A percentile compares a stretch with the other conserved stretches of the same genome.
Evolutionary conservation across 2,329 filamentous ascomycete genomes (phyloP).

Genomic region (Calonectria pseudoturangicola): DNA sequence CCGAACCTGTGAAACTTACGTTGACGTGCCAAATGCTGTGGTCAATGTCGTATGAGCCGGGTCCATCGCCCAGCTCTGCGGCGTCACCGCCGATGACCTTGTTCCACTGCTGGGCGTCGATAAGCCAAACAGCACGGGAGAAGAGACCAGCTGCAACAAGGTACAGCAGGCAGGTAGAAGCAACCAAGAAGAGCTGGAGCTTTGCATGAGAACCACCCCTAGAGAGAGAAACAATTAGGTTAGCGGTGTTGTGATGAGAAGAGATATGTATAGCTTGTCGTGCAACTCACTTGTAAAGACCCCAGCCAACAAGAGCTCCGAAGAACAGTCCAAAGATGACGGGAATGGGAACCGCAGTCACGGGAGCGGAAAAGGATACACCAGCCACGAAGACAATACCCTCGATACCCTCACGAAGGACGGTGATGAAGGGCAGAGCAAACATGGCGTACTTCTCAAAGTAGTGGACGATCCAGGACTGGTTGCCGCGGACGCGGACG

Average conservation of each 20-base stretch:
- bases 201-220: constrained; percentile 66
- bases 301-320: constrained; percentile 80
- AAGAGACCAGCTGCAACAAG: constrained; percentile 89
- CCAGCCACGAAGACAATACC: constrained; percentile 92
- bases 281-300: constrained; percentile 81
- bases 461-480: constrained; percentile 74
- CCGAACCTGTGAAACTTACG: constrained; percentile 65
- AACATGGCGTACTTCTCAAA: constrained; percentile 92
- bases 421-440: constrained; percentile 88
- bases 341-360: constrained; percentile 84
- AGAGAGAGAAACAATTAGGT: neutral
- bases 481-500: constrained; percentile 65
- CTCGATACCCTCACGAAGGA: constrained; percentile 89
- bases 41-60: constrained; percentile 87
- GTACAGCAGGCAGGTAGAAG: constrained; percentile 89
- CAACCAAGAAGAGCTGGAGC: constrained; percentile 84
- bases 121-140: constrained; percentile 84
- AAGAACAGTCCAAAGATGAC: constrained; percentile 82
- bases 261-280: constrained; percentile 33
- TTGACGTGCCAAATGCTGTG: constrained; percentile 90
- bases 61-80: constrained; percentile 72
- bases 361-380: constrained; percentile 85
- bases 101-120: constrained; percentile 83
- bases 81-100: constrained; percentile 76
- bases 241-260: constrained; percentile 22